These are phyloP conservation scores for Hapsidospora chrysogenum DNA, from an alignment of 495 filamentous ascomycete genomes.

Conservation along the genomic window DNA sequence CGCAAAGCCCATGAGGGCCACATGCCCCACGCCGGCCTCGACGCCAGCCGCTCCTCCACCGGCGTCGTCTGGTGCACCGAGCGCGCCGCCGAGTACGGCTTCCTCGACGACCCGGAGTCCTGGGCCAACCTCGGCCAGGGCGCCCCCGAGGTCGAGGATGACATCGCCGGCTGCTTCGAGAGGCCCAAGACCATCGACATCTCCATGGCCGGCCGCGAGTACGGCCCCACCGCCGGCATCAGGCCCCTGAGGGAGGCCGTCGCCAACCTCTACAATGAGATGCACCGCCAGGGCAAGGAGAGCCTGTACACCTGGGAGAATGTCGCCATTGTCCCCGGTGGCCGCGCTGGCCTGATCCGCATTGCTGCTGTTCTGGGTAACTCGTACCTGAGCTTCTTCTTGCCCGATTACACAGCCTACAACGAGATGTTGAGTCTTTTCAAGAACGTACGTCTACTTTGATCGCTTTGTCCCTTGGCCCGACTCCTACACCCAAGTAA, in stretches of 20 bases:
- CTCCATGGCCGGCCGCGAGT: constrained; percentile 61
- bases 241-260: constrained; percentile 78
- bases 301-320: constrained; percentile 97
- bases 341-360: constrained; percentile 78
- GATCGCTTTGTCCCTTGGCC: neutral
- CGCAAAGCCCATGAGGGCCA: constrained; percentile 75
- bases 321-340: constrained; percentile 93
- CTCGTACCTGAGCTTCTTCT: constrained; percentile 78
- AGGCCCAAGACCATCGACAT: constrained; percentile 74
- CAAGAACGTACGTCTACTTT: constrained; percentile 44
- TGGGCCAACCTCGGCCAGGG: constrained; percentile 96
- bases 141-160: constrained; percentile 86
- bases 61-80: constrained; percentile 83
- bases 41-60: constrained; percentile 65
- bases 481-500: no score
- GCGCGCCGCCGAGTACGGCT: constrained; percentile 63
- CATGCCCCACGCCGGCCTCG: constrained; percentile 75
- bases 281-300: constrained; percentile 75
- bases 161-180: constrained; percentile 76
- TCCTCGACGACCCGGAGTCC: constrained; percentile 56
- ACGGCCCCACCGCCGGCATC: constrained; percentile 88
- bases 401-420: constrained; percentile 66
- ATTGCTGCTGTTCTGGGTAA: constrained; percentile 91
- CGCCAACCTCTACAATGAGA: constrained; percentile 83
- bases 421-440: constrained; percentile 93